phyloP scores from a whole-genome alignment of 306 rosid species.

The Sophora flavescens region DNA sequence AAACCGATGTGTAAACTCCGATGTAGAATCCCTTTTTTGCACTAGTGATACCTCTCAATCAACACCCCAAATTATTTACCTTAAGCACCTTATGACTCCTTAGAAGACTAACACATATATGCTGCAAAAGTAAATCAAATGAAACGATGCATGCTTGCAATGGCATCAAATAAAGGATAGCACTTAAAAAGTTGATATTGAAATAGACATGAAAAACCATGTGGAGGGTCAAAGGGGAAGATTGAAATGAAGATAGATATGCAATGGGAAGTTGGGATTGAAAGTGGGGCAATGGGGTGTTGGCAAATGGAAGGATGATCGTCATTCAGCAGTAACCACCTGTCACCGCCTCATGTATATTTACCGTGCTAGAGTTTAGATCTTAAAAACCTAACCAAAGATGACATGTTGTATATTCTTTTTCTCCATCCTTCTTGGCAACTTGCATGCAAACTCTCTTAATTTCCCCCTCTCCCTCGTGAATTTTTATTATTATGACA shows the following conservation, averaged over 20 bases:
- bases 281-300: conserved; percentile 25
- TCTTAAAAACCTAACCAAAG: background rate
- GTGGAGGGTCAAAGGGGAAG: background rate
- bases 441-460: conserved; percentile 45
- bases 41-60: too few relatives aligned
- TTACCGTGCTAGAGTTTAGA: background rate
- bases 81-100: too few relatives aligned
- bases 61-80: too few relatives aligned
- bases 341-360: conserved; percentile 28
- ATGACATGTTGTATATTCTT: conserved; percentile 17
- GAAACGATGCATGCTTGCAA: too few relatives aligned
- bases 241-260: background rate
- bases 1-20: too few relatives aligned
- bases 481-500: background rate
- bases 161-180: too few relatives aligned
- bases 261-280: conserved; percentile 7
- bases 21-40: too few relatives aligned
- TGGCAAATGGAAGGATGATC: conserved; percentile 20
- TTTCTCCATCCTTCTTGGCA: conserved; percentile 52
- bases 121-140: too few relatives aligned
- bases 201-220: background rate
- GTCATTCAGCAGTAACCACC: background rate
- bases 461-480: background rate
- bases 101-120: too few relatives aligned
- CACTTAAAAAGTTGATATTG: background rate